phyloP scores from a whole-genome alignment of 305 asterid species.

The Fraxinus floribunda region DNA sequence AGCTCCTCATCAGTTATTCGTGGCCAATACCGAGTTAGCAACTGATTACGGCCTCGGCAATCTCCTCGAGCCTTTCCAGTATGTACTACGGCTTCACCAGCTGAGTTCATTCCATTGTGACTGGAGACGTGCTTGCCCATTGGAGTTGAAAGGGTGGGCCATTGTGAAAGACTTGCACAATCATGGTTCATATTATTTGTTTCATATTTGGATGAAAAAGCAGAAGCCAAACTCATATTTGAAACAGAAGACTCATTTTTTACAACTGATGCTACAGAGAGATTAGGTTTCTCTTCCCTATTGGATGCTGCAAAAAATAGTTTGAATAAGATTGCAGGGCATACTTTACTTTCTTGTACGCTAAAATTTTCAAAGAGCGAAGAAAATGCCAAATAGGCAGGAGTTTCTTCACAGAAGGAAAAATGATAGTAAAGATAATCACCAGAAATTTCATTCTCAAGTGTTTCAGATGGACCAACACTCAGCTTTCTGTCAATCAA shows the following conservation, averaged over 20 bases:
- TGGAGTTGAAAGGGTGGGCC: conserved; percentile 29
- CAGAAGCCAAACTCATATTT: conserved; percentile 32
- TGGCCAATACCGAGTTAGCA: conserved; percentile 70
- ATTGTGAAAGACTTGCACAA: conserved; percentile 33
- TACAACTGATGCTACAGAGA: conserved; percentile 35
- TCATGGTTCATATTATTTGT: conserved; percentile 38
- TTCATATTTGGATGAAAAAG: conserved; percentile 46
- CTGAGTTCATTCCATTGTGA: conserved; percentile 41
- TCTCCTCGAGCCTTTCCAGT: conserved; percentile 54
- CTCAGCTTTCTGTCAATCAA: conserved; percentile 47
- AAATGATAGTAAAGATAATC: conserved; percentile 12
- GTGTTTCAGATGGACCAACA: conserved; percentile 38
- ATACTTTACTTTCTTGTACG: conserved; percentile 13
- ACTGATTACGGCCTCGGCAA: conserved; percentile 52
- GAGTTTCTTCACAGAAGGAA: neutral
- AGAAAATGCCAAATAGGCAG: conserved; percentile 6
- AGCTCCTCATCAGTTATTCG: conserved; percentile 63
- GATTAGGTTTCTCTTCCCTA: conserved; percentile 42
- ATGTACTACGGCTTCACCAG: conserved; percentile 43
- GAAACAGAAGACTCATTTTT: conserved; percentile 45
- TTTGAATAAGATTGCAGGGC: neutral
- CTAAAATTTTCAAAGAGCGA: neutral
- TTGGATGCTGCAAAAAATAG: conserved; percentile 47
- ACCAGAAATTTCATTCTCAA: conserved; percentile 65
- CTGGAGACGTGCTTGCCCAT: conserved; percentile 42